A percentile compares a stretch with the other conserved stretches of the same genome.
phyloP scores from a whole-genome alignment of 2,329 filamentous ascomycete genomes.

The Fusarium sp. region DNA sequence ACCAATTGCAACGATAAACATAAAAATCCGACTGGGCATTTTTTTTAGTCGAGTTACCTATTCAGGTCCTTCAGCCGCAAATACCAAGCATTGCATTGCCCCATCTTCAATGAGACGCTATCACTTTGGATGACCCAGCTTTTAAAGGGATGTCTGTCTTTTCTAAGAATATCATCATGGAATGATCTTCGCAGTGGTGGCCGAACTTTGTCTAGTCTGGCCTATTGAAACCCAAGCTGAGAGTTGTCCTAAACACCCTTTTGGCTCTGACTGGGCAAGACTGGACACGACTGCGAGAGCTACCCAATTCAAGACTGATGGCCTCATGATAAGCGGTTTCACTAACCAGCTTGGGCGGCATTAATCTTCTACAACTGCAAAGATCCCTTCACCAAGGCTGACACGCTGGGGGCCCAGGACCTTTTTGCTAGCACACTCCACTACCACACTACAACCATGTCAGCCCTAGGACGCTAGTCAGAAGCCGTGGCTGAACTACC shows the following conservation, averaged over 20 bases:
- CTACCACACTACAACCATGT: constrained; percentile 33
- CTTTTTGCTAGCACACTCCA: constrained; percentile 19
- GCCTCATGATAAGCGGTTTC: not conserved
- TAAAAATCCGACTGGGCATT: not conserved
- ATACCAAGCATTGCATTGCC: not conserved
- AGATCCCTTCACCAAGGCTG: constrained; percentile 27
- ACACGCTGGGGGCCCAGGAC: constrained; percentile 7
- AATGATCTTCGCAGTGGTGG: constrained; percentile 27
- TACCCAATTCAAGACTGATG: constrained; percentile 15
- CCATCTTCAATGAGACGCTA: not conserved
- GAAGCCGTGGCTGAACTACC: constrained; percentile 12
- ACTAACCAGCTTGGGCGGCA: constrained; percentile 27
- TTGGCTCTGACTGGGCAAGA: constrained; percentile 3
- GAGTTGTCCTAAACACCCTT: not conserved
- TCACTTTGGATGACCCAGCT: not conserved
- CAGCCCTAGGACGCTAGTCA: constrained; percentile 45
- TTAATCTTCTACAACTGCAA: constrained; percentile 29
- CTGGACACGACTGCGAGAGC: constrained; percentile 4
- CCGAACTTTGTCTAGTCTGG: constrained; percentile 28
- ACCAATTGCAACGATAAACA: not conserved
- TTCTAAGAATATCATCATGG: constrained; percentile 28
- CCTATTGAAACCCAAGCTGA: constrained; percentile 29
- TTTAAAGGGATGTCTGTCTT: not conserved
- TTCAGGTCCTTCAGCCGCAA: not conserved
- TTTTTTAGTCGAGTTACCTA: not conserved